Evolutionary conservation across 306 rosid species (phyloP), one percentile per base, ranked within the genome.

Genomic region (Quercus gilva): DNA sequence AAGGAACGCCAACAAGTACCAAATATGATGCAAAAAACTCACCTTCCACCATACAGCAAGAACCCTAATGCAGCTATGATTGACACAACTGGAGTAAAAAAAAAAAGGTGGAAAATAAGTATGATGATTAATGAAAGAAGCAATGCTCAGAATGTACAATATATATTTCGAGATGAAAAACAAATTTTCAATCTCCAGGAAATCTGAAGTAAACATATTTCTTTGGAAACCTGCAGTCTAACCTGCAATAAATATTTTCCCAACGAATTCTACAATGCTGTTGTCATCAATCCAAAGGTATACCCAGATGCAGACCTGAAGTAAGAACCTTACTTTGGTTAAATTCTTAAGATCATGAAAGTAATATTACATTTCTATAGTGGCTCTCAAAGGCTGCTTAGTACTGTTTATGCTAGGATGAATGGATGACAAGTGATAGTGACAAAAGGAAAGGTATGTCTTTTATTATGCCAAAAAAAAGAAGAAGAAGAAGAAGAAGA

Each of bases 1-100:
- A 83, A 28, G 53, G 71, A 78, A 76, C 15, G 71, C 45, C 43
- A 71, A 58, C 45, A 73, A 76, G 78, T 61, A 43, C n/a, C 25
- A 65, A 70, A 23, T 57, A 79, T 60, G 33, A 79, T 67, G 73
- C 28, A 68, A 78, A 85, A 83, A 28, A 74, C 94, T 90, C 78
- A 95, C 99, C 97, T 93, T 89, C 99, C 99, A 77, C 99, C 99
- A 35, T 89, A 95, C 8, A 93, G 49, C 93, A 95, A 87, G 92
- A 95, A 95, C 79, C 99, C 98, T 75, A 89, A 76, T 69, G 99
- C 98, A 79, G 96, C 98, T 55, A 95, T 55, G 77, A 91, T 93
- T 55, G 99, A 95, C 77, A 93, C 89, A 75, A 75, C 99, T 95
- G 96, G 67, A 56, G 59, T 43, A 76, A 68, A 74, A 33, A 58